These are phyloP conservation scores for Termitomyces sp. DNA, from an alignment of 768 basidiomycete species.

Conservation along the genomic window DNA sequence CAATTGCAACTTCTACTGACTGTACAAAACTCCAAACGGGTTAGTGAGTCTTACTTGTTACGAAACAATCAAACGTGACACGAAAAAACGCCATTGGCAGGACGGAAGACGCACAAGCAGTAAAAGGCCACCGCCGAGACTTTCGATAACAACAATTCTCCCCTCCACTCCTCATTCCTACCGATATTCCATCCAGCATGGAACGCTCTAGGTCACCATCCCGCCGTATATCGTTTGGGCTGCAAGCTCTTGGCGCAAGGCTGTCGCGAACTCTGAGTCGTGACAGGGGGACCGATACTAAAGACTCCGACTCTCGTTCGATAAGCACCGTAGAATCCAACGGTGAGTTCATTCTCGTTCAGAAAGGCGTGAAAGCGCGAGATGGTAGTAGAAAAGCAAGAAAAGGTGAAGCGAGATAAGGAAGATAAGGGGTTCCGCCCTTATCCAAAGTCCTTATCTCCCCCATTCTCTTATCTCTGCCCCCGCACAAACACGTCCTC, in stretches of 20 bases:
- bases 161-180: not conserved
- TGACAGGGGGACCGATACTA: conserved; percentile 2
- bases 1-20: not conserved
- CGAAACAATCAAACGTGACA: not conserved
- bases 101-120: conserved; percentile 3
- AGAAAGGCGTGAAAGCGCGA: not conserved
- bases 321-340: conserved; percentile 3
- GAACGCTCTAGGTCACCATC: conserved; percentile 7
- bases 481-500: not conserved
- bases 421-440: not conserved
- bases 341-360: not conserved
- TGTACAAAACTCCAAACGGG: not conserved
- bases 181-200: not conserved
- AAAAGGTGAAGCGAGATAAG: conserved; percentile 1
- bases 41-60: not conserved
- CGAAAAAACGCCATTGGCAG: conserved; percentile 6
- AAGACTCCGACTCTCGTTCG: conserved; percentile 4
- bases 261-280: conserved; percentile 9
- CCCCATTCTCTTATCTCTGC: not conserved
- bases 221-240: conserved; percentile 6
- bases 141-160: not conserved
- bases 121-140: not conserved
- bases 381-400: not conserved
- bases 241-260: conserved; percentile 8
- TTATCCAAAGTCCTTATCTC: conserved; percentile 1